Conservation (phyloP, 305 asterid species). For the Solanum aculeatissimum region DNA sequence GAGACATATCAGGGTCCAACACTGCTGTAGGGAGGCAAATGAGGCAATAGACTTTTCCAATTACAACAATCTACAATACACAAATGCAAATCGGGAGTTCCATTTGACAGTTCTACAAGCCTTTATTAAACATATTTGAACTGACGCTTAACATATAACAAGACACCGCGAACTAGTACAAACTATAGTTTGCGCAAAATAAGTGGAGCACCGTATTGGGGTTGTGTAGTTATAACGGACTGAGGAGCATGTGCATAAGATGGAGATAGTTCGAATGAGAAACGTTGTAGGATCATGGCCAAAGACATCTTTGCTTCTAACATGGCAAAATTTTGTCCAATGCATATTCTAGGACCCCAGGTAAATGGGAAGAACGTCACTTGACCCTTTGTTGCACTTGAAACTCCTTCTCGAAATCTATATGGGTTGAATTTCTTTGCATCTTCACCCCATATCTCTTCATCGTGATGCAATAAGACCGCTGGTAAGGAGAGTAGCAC, state of each 20-base stretch:
- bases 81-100: too few relatives aligned
- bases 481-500: neutral
- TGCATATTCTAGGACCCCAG: conserved; percentile 45
- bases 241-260: conserved; percentile 34
- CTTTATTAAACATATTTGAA: neutral
- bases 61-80: too few relatives aligned
- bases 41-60: too few relatives aligned
- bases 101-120: neutral
- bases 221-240: conserved; percentile 12
- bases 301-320: conserved; percentile 33
- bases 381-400: conserved; percentile 20
- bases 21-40: too few relatives aligned
- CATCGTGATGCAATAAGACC: conserved; percentile 13
- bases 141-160: neutral
- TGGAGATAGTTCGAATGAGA: conserved; percentile 27
- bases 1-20: too few relatives aligned
- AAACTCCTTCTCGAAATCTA: conserved; percentile 12
- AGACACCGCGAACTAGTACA: neutral
- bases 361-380: conserved; percentile 33
- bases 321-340: conserved; percentile 36
- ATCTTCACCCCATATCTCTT: conserved; percentile 15
- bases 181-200: neutral
- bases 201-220: conserved; percentile 25
- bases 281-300: conserved; percentile 33
- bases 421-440: conserved; percentile 21